Conservation (phyloP, 164 flowering plant genomes). For the Umbilicus rupestris region DNA sequence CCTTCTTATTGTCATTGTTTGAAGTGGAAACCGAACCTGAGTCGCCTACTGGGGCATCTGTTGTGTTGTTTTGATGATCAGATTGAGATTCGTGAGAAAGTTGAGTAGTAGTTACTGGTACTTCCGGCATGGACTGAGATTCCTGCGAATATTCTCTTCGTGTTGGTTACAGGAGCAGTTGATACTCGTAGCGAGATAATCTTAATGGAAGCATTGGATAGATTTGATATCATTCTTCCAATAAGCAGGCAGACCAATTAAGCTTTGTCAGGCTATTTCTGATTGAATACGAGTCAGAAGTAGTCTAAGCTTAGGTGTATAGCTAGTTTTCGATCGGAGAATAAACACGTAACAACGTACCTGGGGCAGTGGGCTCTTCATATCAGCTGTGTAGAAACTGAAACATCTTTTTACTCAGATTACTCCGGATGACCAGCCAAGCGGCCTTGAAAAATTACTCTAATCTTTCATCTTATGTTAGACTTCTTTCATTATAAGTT, state of each 20-base stretch:
- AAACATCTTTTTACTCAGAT: background rate
- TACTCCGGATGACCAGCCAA: background rate
- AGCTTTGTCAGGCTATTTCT: background rate
- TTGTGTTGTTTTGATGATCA: slow-evolving; percentile 48
- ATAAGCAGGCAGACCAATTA: background rate
- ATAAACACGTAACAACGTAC: background rate
- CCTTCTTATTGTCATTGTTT: slow-evolving; percentile 68
- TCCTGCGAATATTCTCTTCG: slow-evolving; percentile 20
- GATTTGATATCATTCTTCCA: background rate
- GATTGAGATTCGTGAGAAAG: slow-evolving; percentile 59
- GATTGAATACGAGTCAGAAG: background rate
- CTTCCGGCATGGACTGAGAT: slow-evolving; percentile 41
- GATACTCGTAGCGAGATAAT: background rate
- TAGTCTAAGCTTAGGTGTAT: background rate
- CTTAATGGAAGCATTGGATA: background rate
- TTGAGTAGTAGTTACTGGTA: slow-evolving; percentile 42
- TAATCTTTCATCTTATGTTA: background rate
- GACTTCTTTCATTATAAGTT: background rate
- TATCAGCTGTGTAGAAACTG: background rate
- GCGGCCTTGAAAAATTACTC: background rate
- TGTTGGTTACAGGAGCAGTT: background rate
- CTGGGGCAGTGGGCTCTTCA: background rate
- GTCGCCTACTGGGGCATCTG: slow-evolving; percentile 57
- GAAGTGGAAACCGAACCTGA: slow-evolving; percentile 66
- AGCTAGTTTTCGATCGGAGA: background rate